phyloP scores from a whole-genome alignment of 1,284 basidiomycete species.

The Fomitiporia mediterranea region DNA sequence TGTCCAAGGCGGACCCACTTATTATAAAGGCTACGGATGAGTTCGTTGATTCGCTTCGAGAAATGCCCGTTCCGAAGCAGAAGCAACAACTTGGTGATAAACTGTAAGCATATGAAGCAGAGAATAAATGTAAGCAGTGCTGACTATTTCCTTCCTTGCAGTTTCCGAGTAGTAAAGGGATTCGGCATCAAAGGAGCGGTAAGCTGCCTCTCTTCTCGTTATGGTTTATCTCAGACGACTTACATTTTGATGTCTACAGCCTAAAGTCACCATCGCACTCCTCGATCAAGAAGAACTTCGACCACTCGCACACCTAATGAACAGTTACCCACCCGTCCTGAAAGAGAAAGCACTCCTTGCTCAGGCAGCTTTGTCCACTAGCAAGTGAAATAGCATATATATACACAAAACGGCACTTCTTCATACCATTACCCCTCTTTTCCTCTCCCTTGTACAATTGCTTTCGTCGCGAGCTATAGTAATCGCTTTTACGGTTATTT shows the following conservation, averaged over 20 bases:
- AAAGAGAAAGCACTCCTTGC: conserved; percentile 63
- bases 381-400: conserved; percentile 16
- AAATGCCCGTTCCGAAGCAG: conserved; percentile 59
- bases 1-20: conserved; percentile 66
- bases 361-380: conserved; percentile 32
- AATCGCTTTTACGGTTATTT: not conserved
- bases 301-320: conserved; percentile 80
- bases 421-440: not conserved
- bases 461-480: not conserved
- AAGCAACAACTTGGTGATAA: conserved; percentile 83
- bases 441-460: not conserved
- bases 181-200: conserved; percentile 78
- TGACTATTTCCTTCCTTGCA: conserved; percentile 25
- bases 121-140: too few relatives aligned
- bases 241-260: conserved; percentile 36
- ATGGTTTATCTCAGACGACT: not conserved
- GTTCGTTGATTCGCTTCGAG: conserved; percentile 68
- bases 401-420: not conserved
- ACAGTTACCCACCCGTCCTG: conserved; percentile 76
- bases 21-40: conserved; percentile 69
- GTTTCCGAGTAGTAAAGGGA: conserved; percentile 73
- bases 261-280: conserved; percentile 77
- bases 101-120: conserved; percentile 48
- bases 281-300: conserved; percentile 83
- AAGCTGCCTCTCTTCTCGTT: conserved; percentile 28